phyloP scores from a whole-genome alignment of 1,284 basidiomycete species.

The Binderoboletus segoi region DNA sequence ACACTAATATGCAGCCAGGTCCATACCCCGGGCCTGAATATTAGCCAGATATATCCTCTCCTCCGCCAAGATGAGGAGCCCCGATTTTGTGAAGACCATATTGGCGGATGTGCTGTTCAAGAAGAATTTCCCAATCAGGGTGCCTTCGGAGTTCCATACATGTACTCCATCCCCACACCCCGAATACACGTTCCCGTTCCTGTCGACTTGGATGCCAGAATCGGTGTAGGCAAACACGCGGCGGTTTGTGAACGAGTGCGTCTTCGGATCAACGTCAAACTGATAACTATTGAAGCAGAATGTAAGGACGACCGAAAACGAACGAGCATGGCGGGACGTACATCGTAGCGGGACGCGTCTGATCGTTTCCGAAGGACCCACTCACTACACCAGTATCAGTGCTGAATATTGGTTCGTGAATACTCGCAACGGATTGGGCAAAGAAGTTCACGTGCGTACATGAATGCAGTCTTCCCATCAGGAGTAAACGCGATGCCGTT shows the following conservation, averaged over 20 bases:
- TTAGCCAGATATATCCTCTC: constrained; percentile 20
- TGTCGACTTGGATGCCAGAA: constrained; percentile 53
- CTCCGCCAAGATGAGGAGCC: constrained; percentile 18
- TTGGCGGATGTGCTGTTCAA: constrained; percentile 60
- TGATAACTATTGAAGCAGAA: constrained; percentile 51
- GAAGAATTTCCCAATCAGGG: constrained; percentile 76
- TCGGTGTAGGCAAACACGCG: constrained; percentile 73
- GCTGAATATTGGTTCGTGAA: constrained; percentile 34
- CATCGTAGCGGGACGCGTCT: constrained; percentile 71
- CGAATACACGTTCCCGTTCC: constrained; percentile 21
- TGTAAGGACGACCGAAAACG: neutral
- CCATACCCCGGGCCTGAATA: constrained; percentile 18
- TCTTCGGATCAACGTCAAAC: constrained; percentile 66
- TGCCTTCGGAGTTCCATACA: constrained; percentile 66
- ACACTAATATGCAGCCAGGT: constrained; percentile 10
- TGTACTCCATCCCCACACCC: constrained; percentile 35
- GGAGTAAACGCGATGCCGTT: constrained; percentile 73
- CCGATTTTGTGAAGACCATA: constrained; percentile 52
- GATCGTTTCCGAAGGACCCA: constrained; percentile 59
- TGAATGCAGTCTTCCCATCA: constrained; percentile 66
- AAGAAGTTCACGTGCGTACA: constrained; percentile 46
- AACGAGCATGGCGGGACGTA: constrained; percentile 32
- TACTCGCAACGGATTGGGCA: neutral
- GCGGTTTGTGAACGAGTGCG: constrained; percentile 60
- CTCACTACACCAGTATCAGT: constrained; percentile 52